Percentiles rank a stretch among this genome's conserved stretches.
phyloP scores from a whole-genome alignment of 2,329 filamentous ascomycete species.

The Ascochyta viciae-villosae region DNA sequence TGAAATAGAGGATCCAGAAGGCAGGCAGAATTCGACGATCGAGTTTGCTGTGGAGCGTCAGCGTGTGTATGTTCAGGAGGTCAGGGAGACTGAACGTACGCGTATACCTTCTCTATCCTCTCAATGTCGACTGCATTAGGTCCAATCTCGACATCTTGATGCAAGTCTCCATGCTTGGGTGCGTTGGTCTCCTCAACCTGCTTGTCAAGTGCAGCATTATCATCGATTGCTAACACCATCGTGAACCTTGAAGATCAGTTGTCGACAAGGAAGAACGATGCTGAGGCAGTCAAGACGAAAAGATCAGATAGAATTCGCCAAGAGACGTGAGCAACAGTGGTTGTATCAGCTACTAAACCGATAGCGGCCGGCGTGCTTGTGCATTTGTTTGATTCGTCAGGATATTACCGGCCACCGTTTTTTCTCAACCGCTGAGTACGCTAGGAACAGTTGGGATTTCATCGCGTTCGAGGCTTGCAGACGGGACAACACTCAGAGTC shows the following conservation, averaged over 20 bases:
- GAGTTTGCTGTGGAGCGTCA: constrained; percentile 55
- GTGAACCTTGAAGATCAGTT: neutral
- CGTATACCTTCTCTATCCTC: constrained; percentile 48
- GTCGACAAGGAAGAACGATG: neutral
- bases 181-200: constrained; percentile 22
- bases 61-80: neutral
- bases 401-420: neutral
- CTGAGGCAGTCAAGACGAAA: constrained; percentile 7
- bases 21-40: constrained; percentile 70
- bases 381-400: constrained; percentile 21
- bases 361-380: constrained; percentile 20
- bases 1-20: constrained; percentile 90
- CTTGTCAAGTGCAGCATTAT: constrained; percentile 25
- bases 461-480: neutral
- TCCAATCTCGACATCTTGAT: constrained; percentile 45
- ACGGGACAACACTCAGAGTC: neutral
- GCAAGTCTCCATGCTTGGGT: constrained; percentile 35
- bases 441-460: constrained; percentile 10
- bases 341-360: constrained; percentile 28
- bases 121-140: constrained; percentile 44
- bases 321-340: constrained; percentile 12
- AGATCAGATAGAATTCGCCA: constrained; percentile 18
- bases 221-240: constrained; percentile 33
- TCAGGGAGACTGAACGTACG: constrained; percentile 29
- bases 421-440: neutral